A percentile compares a stretch with the other conserved stretches of the same genome.
These are phyloP conservation scores for Triticum turgidum DNA, from an alignment of 176 grass and related monocot genomes.

Conservation along the genomic window DNA sequence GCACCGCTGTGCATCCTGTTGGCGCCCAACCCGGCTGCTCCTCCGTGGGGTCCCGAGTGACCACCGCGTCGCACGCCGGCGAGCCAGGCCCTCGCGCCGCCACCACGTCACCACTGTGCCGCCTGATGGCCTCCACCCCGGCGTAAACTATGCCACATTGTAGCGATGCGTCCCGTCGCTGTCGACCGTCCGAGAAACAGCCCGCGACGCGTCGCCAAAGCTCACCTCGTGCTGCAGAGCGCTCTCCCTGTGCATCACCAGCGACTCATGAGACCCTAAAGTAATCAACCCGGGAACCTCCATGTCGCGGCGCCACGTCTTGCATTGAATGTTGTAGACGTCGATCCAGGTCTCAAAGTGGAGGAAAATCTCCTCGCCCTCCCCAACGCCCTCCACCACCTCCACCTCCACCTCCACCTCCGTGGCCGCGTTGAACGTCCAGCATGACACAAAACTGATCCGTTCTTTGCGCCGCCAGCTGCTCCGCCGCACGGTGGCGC, in stretches of 20 bases:
- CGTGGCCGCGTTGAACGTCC: neutral
- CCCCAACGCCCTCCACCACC: too few species aligned
- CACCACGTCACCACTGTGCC: too few species aligned
- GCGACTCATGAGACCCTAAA: neutral
- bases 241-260: slow-evolving; percentile 1
- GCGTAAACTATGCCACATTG: neutral
- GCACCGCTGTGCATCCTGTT: too few species aligned
- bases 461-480: neutral
- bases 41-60: too few species aligned
- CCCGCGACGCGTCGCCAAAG: neutral
- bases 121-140: too few species aligned
- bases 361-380: neutral
- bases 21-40: too few species aligned
- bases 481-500: neutral
- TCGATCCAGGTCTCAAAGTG: neutral
- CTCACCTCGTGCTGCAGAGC: neutral
- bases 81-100: too few species aligned
- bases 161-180: neutral
- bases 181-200: neutral
- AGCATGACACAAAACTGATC: neutral
- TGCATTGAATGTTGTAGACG: neutral
- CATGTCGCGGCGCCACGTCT: neutral
- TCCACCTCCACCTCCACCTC: slow-evolving; percentile 1
- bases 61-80: too few species aligned
- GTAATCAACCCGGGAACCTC: neutral